Conservation (phyloP, 2,329 filamentous ascomycete genomes). For the Fusarium poae region DNA sequence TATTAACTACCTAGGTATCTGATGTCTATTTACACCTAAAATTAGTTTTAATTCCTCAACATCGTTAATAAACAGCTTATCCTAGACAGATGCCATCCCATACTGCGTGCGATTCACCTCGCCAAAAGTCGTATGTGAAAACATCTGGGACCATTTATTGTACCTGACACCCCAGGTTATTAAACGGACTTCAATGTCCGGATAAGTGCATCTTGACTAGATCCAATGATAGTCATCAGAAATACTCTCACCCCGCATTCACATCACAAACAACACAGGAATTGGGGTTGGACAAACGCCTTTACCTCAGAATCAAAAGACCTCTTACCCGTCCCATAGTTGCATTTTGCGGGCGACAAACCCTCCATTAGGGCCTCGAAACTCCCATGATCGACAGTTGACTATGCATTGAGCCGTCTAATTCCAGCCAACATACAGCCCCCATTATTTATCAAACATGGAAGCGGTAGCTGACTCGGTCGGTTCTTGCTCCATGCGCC, state of each 20-base stretch:
- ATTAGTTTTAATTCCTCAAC: too few species aligned
- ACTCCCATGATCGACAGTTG: conserved; percentile 34
- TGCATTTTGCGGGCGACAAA: conserved; percentile 15
- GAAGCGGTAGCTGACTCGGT: conserved; percentile 20
- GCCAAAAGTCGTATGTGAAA: neutral
- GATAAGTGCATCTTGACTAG: conserved; percentile 9
- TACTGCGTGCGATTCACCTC: neutral
- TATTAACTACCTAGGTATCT: too few species aligned
- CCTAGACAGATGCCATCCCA: neutral
- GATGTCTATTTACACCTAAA: too few species aligned
- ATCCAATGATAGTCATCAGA: conserved; percentile 38
- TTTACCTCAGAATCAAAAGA: conserved; percentile 36
- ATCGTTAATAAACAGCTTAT: neutral
- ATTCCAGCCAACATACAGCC: conserved; percentile 29
- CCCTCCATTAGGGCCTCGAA: conserved; percentile 26
- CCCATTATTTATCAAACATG: conserved; percentile 20
- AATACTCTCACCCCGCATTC: conserved; percentile 38
- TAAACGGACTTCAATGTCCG: conserved; percentile 48
- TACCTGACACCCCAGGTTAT: conserved; percentile 22
- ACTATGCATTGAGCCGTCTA: conserved; percentile 29
- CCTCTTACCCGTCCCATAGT: conserved; percentile 14
- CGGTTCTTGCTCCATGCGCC: conserved; percentile 25
- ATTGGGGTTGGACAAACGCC: conserved; percentile 36
- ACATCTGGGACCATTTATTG: neutral
- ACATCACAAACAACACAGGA: conserved; percentile 19